Conservation (phyloP, 352 stramenopile genomes). For the Phytophthora cryptogea region DNA sequence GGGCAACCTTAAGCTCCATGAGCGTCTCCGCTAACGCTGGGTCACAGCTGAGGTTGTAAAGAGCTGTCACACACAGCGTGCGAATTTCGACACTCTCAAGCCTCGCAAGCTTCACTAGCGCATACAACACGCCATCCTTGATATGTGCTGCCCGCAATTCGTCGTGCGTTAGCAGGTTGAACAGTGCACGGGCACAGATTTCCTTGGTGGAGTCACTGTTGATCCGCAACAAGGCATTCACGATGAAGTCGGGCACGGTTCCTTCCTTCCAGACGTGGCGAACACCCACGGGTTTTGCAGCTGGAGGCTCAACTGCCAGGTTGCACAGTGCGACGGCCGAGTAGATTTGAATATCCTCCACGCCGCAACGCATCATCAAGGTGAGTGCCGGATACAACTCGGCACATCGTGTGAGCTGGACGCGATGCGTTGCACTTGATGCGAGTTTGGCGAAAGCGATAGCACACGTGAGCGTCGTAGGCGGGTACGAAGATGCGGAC, state of each 20-base stretch:
- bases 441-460: constrained; percentile 82
- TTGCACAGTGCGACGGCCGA: constrained; percentile 88
- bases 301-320: constrained; percentile 65
- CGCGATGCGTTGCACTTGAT: constrained; percentile 55
- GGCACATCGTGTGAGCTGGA: constrained; percentile 62
- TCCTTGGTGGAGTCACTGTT: constrained; percentile 91
- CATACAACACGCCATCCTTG: constrained; percentile 86
- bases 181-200: constrained; percentile 83
- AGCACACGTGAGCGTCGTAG: constrained; percentile 74
- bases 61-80: constrained; percentile 71
- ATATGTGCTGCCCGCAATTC: constrained; percentile 81
- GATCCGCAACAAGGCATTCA: constrained; percentile 88
- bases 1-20: constrained; percentile 85
- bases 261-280: constrained; percentile 87
- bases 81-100: constrained; percentile 85
- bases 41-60: constrained; percentile 88
- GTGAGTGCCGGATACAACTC: constrained; percentile 81
- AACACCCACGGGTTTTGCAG: constrained; percentile 45
- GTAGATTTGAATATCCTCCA: constrained; percentile 90
- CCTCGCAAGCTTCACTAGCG: constrained; percentile 84
- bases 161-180: constrained; percentile 87
- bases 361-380: constrained; percentile 88
- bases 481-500: constrained; percentile 56
- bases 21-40: constrained; percentile 68
- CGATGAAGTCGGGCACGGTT: constrained; percentile 88